Evolutionary conservation across 2,329 filamentous ascomycete species (phyloP), one percentile per base, ranked within the genome.

Genomic region (Sporothrix pseudoabietina): DNA sequence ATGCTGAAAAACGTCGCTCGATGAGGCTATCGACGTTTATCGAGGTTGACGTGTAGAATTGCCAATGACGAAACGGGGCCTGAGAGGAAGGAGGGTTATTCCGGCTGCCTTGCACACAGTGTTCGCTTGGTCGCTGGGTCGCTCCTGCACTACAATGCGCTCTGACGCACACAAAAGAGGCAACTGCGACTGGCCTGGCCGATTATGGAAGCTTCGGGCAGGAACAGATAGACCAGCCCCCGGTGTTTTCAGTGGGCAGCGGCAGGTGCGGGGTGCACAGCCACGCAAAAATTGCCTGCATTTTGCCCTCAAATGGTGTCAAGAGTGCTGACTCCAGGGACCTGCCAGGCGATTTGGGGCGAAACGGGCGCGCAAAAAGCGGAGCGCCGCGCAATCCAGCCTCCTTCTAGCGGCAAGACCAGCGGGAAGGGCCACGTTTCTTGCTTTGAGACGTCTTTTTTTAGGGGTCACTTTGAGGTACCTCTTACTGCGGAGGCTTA

Each of bases 241-340:
- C 55, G 30, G 26, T 3, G 55, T n/a, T 49, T 52, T 30, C 44
- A 55, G 41, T 72, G 32, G 39, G 54, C 63, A 52, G 35, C 71
- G 52, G 55, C 32, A 68, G 68, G 68, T 70, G 71, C 71, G 71
- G 71, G 71, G 65, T 73, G 71, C 65, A 69, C 71, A 73, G 71
- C 71, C 71, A 73, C 71, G 49, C 71, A 70, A 14, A 57, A 22
- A 19, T 32, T 32, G 47, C 66, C 26, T 68, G 65, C 35, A n/a
- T 10, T 44, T 19, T 44, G 10, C n/a, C 19, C 59, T 22, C 4
- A 7, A 19, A 19, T 16, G 3, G 47, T n/a, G 16, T 30, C 35
- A n/a, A 22, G 10, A 2, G 35, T 8, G 6, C 39, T 44, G 26
- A 22, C 35, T 63, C 41, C 35, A 66, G 61, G 61, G 61, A 26